Base-by-base conservation (phyloP, 2,329 filamentous ascomycete genomes). In the Coniochaeta ligniaria region DNA sequence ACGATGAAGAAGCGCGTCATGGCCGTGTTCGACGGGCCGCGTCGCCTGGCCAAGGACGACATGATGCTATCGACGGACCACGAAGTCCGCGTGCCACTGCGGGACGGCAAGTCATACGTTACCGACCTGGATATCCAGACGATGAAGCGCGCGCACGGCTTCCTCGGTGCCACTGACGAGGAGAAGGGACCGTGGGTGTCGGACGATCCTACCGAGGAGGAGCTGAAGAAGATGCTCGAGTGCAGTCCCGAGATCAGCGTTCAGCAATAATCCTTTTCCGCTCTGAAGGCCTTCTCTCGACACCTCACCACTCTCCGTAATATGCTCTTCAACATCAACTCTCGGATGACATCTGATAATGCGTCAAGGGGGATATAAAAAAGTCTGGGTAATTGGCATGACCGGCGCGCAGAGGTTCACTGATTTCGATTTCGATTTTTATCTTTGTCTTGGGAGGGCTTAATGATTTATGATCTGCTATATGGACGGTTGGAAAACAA, bases 1-100 rank as follows among this genome's bases (percentile, higher is more conserved):
- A 96, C 90, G 71, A 96, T 96, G 86, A 97, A 96, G 85, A 97
- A 97, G 84, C 90, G 95, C 31, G 92, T 97, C 60, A 82, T 98
- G 69, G 92, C 92, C 65, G 91, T 96, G 22, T 99, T 96, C 69
- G 92, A 98, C 70, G 95, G 95, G 0, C 83, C 83, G 17, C 87
- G 93, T 59, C 87, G 94, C 47, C 82, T 99, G 57, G 95, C 91
- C 84, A 98, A 98, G 79, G 95, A 99, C 72, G 95, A 99, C 76
- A 95, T 98, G 92, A 96, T 97, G 92, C 87, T 99, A 57, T 92
- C 93, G 67, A 92, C 90, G 17, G 92, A 96, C 68, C 93, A 95
- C 70, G 95, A 99, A 76, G 92, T 98, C 41, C 91, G 94, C 70
- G 82, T 96, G 73, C 87, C 87, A 74, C 82, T 97, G 20, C 84